Percentiles rank a stretch among this genome's conserved stretches.
Evolutionary conservation across 208 protist species (phyloP).

Genomic region (Trypanosoma brucei): DNA sequence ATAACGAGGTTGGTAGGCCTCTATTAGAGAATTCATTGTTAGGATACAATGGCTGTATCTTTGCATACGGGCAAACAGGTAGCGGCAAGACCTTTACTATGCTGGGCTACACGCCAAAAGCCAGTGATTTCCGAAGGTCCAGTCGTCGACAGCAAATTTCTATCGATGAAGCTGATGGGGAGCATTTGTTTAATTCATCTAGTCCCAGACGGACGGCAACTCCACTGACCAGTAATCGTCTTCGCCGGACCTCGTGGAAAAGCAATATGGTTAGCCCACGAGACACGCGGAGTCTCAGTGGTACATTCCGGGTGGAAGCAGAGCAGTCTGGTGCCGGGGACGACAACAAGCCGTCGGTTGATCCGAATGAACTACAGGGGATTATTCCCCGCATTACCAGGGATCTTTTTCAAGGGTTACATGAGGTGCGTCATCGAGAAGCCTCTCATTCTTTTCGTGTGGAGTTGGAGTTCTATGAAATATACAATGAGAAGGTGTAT

Average conservation of each 20-base stretch:
- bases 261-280: slow-evolving; percentile 4
- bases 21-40: slow-evolving; percentile 76
- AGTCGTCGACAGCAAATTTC: background rate
- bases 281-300: background rate
- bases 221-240: background rate
- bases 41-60: slow-evolving; percentile 86
- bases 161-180: slow-evolving; percentile 2
- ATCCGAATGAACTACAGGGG: slow-evolving; percentile 26
- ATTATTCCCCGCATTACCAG: slow-evolving; percentile 73
- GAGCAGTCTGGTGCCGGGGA: background rate
- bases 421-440: slow-evolving; percentile 49
- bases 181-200: background rate
- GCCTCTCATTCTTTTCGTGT: slow-evolving; percentile 67
- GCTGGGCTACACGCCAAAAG: slow-evolving; percentile 64
- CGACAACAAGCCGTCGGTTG: background rate
- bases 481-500: slow-evolving; percentile 89
- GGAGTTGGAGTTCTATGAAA: slow-evolving; percentile 81
- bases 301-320: background rate
- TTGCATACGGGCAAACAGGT: slow-evolving; percentile 89
- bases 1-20: slow-evolving; percentile 62
- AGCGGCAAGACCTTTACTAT: slow-evolving; percentile 94
- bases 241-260: background rate
- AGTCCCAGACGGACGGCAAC: background rate
- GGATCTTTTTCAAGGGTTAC: slow-evolving; percentile 64
- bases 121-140: slow-evolving; percentile 7